Percentiles rank a stretch among this genome's conserved stretches.
Evolutionary conservation across 2,329 filamentous ascomycete genomes (phyloP).

Genomic region (Cercospora sesami): DNA sequence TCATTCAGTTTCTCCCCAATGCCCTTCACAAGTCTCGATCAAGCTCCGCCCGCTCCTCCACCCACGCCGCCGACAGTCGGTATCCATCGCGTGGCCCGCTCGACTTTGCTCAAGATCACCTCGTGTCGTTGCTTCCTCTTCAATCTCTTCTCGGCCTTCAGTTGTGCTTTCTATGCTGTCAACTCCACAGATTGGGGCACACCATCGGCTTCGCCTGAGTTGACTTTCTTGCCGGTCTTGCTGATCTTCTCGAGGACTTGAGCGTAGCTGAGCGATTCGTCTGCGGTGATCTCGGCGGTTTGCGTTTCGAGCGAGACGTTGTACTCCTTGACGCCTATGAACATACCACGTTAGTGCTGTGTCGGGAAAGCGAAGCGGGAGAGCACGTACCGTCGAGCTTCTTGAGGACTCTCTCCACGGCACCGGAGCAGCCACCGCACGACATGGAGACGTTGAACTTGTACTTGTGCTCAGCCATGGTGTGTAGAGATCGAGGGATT

Average conservation of each 20-base stretch:
- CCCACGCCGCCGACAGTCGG: not conserved
- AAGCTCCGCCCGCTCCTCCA: not conserved
- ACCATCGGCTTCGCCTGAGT: slow-evolving; percentile 71
- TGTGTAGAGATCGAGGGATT: slow-evolving; percentile 28
- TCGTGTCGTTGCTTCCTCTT: not conserved
- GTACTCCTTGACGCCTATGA: slow-evolving; percentile 79
- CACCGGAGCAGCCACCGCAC: slow-evolving; percentile 94
- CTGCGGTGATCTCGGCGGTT: slow-evolving; percentile 73
- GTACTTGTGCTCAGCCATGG: slow-evolving; percentile 83
- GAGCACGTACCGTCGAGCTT: slow-evolving; percentile 52
- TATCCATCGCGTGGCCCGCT: not conserved
- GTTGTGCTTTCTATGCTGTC: slow-evolving; percentile 2
- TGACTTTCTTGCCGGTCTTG: slow-evolving; percentile 94
- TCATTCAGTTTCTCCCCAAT: not conserved
- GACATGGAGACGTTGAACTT: slow-evolving; percentile 93
- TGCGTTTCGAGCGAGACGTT: slow-evolving; percentile 85
- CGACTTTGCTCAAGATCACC: not conserved
- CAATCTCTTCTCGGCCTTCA: not conserved
- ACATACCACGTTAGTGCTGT: not conserved
- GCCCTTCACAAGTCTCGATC: not conserved
- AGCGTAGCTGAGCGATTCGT: slow-evolving; percentile 69
- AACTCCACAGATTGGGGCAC: slow-evolving; percentile 42
- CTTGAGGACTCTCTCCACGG: slow-evolving; percentile 86
- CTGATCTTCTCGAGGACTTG: slow-evolving; percentile 83
- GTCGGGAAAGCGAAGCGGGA: not conserved